These are phyloP conservation scores for Trifolium pratense DNA, from an alignment of 306 rosid genomes.

Conservation along the genomic window DNA sequence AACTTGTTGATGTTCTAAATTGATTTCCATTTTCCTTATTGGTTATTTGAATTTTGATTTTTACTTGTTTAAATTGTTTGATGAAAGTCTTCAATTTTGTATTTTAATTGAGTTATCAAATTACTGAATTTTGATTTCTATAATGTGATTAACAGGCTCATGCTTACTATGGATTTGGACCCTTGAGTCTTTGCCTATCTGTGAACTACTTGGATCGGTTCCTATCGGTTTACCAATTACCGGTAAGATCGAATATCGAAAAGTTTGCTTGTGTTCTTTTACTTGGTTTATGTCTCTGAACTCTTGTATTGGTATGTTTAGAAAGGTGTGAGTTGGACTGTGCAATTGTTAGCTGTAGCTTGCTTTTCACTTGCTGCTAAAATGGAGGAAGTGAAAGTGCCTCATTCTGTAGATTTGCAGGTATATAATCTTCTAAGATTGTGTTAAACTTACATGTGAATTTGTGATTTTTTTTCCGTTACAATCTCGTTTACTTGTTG, in stretches of 20 bases:
- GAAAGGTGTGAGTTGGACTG: conserved; percentile 74
- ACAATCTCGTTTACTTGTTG: conserved; percentile 7
- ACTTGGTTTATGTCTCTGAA: conserved; percentile 31
- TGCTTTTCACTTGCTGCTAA: conserved; percentile 84
- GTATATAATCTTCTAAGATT: conserved; percentile 44
- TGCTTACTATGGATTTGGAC: conserved; percentile 74
- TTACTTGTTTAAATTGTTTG: conserved; percentile 25
- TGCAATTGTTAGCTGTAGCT: conserved; percentile 82
- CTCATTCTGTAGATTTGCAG: conserved; percentile 79
- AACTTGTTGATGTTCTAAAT: background rate
- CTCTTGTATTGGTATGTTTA: conserved; percentile 37
- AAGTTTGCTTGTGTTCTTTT: conserved; percentile 28
- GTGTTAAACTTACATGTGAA: conserved; percentile 20
- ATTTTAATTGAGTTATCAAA: conserved; percentile 31
- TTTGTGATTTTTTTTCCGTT: conserved; percentile 28
- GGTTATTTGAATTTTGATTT: background rate
- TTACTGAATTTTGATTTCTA: conserved; percentile 42
- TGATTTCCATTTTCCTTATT: background rate
- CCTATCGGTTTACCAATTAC: conserved; percentile 68
- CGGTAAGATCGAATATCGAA: conserved; percentile 58
- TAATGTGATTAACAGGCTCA: conserved; percentile 72
- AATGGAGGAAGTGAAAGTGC: conserved; percentile 78
- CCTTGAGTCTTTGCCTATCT: conserved; percentile 69
- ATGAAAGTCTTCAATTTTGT: conserved; percentile 26
- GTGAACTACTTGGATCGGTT: conserved; percentile 95